Evolutionary conservation across 78 protist species (phyloP).

Genomic region (Dictyostelium capitatum): DNA sequence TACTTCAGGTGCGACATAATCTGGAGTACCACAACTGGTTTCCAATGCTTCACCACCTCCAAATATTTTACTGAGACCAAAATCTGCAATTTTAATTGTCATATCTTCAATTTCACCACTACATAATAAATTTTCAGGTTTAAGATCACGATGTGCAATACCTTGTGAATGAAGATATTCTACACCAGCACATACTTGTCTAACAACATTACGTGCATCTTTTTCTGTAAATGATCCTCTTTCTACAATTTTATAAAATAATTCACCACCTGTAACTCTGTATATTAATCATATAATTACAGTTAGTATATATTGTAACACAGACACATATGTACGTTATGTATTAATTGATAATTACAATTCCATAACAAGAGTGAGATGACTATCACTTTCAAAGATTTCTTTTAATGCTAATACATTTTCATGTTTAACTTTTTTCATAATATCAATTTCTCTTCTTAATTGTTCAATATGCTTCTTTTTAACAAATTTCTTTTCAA

Average conservation of each 20-base stretch:
- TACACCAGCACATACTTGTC: conserved; percentile 85
- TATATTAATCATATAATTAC: background rate
- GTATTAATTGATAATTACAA: background rate
- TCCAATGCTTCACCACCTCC: conserved; percentile 81
- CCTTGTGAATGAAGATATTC: conserved; percentile 86
- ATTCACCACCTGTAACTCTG: conserved; percentile 87
- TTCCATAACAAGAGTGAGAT: conserved; percentile 82
- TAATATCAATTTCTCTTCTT: conserved; percentile 86
- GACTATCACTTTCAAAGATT: conserved; percentile 76
- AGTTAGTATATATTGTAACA: too few species aligned
- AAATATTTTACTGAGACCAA: conserved; percentile 85
- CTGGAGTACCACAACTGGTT: conserved; percentile 90
- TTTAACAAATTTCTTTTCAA: conserved; percentile 84
- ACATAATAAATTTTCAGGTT: conserved; percentile 84
- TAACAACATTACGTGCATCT: conserved; percentile 85
- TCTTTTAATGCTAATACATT: conserved; percentile 85
- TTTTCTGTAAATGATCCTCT: conserved; percentile 83
- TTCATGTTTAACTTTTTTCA: conserved; percentile 85
- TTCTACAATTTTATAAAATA: conserved; percentile 85
- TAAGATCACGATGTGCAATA: conserved; percentile 87
- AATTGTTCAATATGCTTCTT: conserved; percentile 83
- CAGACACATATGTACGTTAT: too few species aligned
- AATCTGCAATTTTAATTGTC: conserved; percentile 87
- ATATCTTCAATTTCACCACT: conserved; percentile 82
- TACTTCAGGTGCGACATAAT: conserved; percentile 88